Conservation (phyloP, 2,329 filamentous ascomycete genomes). For the Stachybotrys chlorohalonatus region DNA sequence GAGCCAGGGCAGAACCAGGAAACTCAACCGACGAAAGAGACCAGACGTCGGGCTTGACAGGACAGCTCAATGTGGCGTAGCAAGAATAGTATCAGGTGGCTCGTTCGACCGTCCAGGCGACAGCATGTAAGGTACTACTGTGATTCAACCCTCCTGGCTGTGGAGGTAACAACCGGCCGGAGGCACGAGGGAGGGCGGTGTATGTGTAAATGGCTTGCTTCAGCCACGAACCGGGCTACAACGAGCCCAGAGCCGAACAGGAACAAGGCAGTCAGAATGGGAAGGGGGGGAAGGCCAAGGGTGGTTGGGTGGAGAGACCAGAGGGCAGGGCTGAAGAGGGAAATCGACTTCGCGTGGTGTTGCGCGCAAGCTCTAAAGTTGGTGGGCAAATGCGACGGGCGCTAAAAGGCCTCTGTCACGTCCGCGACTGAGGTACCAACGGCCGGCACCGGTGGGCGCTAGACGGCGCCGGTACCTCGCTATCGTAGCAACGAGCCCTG, state of each 20-base stretch:
- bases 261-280: background rate
- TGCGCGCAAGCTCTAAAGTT: too few species aligned
- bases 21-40: background rate
- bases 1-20: background rate
- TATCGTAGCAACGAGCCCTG: too few species aligned
- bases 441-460: background rate
- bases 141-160: too few species aligned
- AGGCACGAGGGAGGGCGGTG: background rate
- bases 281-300: background rate
- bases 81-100: background rate
- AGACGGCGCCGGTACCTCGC: background rate
- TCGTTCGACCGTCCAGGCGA: too few species aligned
- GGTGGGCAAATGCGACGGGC: too few species aligned
- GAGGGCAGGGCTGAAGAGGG: too few species aligned
- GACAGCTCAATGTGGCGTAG: background rate
- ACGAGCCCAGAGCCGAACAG: background rate
- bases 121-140: too few species aligned
- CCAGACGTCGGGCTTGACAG: background rate
- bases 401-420: too few species aligned
- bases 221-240: background rate
- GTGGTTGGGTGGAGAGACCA: too few species aligned
- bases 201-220: background rate
- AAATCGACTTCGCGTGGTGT: too few species aligned
- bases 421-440: too few species aligned
- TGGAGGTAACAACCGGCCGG: background rate